A percentile compares a stretch with the other conserved stretches of the same genome.
Evolutionary conservation across 2,329 filamentous ascomycete species (phyloP).

Genomic region (Penicillium sp.): DNA sequence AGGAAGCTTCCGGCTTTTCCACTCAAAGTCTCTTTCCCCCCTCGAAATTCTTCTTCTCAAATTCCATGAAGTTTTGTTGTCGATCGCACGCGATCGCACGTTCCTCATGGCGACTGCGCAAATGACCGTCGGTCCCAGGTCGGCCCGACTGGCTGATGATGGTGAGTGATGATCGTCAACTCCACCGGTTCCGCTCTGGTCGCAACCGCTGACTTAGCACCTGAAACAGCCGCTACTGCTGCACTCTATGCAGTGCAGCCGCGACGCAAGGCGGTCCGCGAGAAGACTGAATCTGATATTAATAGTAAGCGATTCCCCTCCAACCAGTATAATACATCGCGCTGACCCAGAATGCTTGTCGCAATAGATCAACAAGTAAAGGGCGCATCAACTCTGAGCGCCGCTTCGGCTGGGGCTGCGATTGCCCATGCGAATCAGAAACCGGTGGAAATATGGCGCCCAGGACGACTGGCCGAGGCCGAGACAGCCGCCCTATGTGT

Average conservation of each 20-base stretch:
- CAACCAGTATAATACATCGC: neutral
- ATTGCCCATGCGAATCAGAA: constrained; percentile 71
- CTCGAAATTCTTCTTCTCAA: constrained; percentile 7
- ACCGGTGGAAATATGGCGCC: constrained; percentile 66
- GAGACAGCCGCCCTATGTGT: constrained; percentile 60
- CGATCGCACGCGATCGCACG: neutral
- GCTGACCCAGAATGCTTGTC: constrained; percentile 7
- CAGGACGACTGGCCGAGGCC: constrained; percentile 61
- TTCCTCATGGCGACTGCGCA: constrained; percentile 33
- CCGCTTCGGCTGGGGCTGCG: constrained; percentile 70
- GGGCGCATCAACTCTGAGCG: constrained; percentile 61
- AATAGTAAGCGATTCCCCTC: constrained; percentile 20
- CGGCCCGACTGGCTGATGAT: constrained; percentile 35
- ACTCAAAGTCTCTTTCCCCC: constrained; percentile 5
- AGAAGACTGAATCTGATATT: constrained; percentile 11
- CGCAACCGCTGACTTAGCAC: constrained; percentile 5
- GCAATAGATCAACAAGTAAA: constrained; percentile 25
- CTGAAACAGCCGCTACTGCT: constrained; percentile 56
- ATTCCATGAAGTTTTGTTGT: neutral
- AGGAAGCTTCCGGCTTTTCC: constrained; percentile 24
- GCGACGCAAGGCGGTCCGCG: constrained; percentile 31
- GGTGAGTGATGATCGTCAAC: constrained; percentile 27
- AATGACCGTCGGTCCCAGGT: constrained; percentile 27
- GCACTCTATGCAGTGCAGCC: constrained; percentile 58
- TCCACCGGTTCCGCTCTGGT: constrained; percentile 1